Evolutionary conservation across 345 rosid genomes (phyloP), one percentile per base, ranked within the genome.

Genomic region (Syzygium aromaticum): DNA sequence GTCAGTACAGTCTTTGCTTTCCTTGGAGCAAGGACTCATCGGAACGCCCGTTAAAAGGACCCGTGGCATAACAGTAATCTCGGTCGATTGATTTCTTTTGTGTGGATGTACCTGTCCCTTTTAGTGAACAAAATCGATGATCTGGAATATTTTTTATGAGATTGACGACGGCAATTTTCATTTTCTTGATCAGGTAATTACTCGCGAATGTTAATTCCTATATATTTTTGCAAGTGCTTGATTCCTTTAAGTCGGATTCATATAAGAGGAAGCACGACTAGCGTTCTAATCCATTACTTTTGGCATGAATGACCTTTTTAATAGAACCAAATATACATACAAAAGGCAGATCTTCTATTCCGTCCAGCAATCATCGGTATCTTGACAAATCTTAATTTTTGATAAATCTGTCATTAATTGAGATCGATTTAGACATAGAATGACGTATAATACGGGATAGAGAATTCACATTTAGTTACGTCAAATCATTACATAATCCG

Each of bases 341-440:
- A 54, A 21, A 22, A 23, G 8, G 59, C 2, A 54, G 27, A 54
- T 54, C 59, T 54, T 22, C 59, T 54, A 54, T 54, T 22, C 23
- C 5, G 0, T 54, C 22, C 11, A 0, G 0, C 8, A 22, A 9
- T 54, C 3, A 0, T 21, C 1, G 59, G 25, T 54, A 0, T 54
- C 27, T 10, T 27, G 3, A 54, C 25, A 54, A 22, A 54, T 54
- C 59, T 1, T 54, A 7, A 22, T 54, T 54, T 4, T 54, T 54
- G 3, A 54, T 54, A 21, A 22, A 54, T 21, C 11, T 25, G 59
- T 21, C 59, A 21, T 22, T 54, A 25, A 25, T 54, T 8, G 59
- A 23, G 10, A 22, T 54, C 22, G 25, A 54, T 22, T 54, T 21
- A 22, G 59, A 54, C 59, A 54, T 43, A 43, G 5, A 54, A 1